Base-by-base conservation (phyloP, 2,329 filamentous ascomycete species). In the Penicillium frequentans region DNA sequence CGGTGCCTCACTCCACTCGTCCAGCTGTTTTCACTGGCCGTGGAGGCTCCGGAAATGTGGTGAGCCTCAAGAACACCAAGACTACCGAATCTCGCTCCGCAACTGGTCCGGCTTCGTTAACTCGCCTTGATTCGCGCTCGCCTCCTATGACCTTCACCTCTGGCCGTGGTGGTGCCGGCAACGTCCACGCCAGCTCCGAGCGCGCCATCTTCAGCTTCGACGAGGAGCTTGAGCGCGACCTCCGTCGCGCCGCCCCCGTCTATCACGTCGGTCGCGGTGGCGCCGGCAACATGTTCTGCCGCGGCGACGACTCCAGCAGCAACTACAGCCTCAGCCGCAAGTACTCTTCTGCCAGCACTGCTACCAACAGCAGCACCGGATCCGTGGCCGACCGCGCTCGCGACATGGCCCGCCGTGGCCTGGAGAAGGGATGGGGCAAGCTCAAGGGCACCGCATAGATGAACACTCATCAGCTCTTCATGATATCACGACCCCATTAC, bases 171-270 rank as follows among this genome's bases (percentile, higher is more conserved):
- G 82, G 83, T 45, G 81, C 80, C 16, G 83, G 83, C 61, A 85
- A 85, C 68, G 75, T 84, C 61, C 79, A 82, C 74, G 72, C 67
- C 66, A 75, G 74, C 68, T 74, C 73, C 59, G 82, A 87, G 64
- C 79, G 83, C 42, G 79, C 82, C 68, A 86, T 87, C 70, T 87
- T 87, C 79, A 83, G 81, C 72, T 88, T 88, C 74, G 85, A 88
- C 70, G 85, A 88, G 75, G 85, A 88, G 67, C 79, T 88, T 51
- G 80, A 84, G 64, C 81, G 81, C 56, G 81, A 85, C 58, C 75
- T 83, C 60, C 78, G 81, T 55, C 77, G 81, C 35, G 77, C 81
- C 47, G 84, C 84, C 2, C 85, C 85, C 19, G 81, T 87, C 59
- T 87, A 86, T 78, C 83, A 86, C 70, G 82, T 87, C 61, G 85